Conservation (phyloP, 2,329 filamentous ascomycete genomes). For the Xylariaceae sp. region DNA sequence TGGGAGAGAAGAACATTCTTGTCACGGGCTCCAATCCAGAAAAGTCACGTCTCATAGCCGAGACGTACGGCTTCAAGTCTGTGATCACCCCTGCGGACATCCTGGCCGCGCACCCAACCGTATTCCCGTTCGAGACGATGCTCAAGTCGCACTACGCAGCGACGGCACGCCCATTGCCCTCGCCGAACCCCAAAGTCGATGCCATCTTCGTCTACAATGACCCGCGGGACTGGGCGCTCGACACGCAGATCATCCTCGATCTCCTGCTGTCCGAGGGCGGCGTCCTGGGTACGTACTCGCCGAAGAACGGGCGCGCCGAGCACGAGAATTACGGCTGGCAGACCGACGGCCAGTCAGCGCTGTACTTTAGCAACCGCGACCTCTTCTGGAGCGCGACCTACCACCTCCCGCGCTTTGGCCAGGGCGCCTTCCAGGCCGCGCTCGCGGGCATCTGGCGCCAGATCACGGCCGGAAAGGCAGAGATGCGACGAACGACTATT, state of each 20-base stretch:
- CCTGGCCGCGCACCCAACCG: slow-evolving; percentile 61
- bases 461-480: slow-evolving; percentile 55
- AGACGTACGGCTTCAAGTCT: slow-evolving; percentile 70
- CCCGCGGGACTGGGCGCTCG: slow-evolving; percentile 90
- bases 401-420: slow-evolving; percentile 79
- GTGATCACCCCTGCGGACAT: slow-evolving; percentile 86
- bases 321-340: slow-evolving; percentile 75
- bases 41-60: slow-evolving; percentile 66
- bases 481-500: slow-evolving; percentile 60
- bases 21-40: slow-evolving; percentile 66
- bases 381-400: slow-evolving; percentile 83
- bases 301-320: slow-evolving; percentile 59
- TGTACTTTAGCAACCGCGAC: slow-evolving; percentile 90
- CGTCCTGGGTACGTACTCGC: slow-evolving; percentile 71
- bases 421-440: slow-evolving; percentile 82
- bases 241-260: slow-evolving; percentile 79
- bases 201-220: slow-evolving; percentile 94
- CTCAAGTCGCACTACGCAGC: slow-evolving; percentile 56
- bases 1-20: slow-evolving; percentile 62
- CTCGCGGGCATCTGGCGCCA: slow-evolving; percentile 73
- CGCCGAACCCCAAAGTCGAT: slow-evolving; percentile 63
- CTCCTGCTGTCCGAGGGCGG: slow-evolving; percentile 74
- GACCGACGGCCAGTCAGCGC: slow-evolving; percentile 68
- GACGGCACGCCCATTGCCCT: slow-evolving; percentile 53
- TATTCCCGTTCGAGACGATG: slow-evolving; percentile 78